These are phyloP conservation scores for Rutstroemia sp. DNA, from an alignment of 2,329 filamentous ascomycete genomes.

Conservation along the genomic window DNA sequence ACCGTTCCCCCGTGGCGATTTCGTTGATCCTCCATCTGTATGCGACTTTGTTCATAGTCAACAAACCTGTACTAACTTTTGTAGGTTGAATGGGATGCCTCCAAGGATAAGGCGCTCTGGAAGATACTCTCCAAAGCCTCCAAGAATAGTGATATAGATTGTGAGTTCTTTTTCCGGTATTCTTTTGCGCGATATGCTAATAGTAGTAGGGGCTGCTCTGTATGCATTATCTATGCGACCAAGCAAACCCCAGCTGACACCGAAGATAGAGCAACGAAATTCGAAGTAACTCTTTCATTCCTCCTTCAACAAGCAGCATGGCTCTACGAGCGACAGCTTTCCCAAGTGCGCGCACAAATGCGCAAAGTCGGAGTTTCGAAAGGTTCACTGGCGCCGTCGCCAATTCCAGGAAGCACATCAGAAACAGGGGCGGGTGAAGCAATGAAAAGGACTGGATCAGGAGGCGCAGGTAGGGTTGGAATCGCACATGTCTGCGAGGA, in stretches of 20 bases:
- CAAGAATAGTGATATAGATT: slow-evolving; percentile 77
- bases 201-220: slow-evolving; percentile 62
- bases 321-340: slow-evolving; percentile 84
- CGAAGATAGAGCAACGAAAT: slow-evolving; percentile 55
- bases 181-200: slow-evolving; percentile 13
- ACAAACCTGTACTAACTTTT: slow-evolving; percentile 10
- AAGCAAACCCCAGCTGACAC: slow-evolving; percentile 6
- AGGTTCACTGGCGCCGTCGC: slow-evolving; percentile 48
- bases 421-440: slow-evolving; percentile 34
- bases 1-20: slow-evolving; percentile 80
- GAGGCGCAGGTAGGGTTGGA: slow-evolving; percentile 28
- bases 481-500: slow-evolving; percentile 11
- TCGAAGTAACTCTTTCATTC: slow-evolving; percentile 81
- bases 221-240: slow-evolving; percentile 37
- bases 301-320: slow-evolving; percentile 89
- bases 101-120: slow-evolving; percentile 86
- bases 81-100: slow-evolving; percentile 79
- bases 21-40: slow-evolving; percentile 84
- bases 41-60: slow-evolving; percentile 24
- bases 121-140: slow-evolving; percentile 76
- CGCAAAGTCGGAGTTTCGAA: slow-evolving; percentile 60
- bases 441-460: slow-evolving; percentile 46
- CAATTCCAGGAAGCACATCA: slow-evolving; percentile 44
- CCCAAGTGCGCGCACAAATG: slow-evolving; percentile 85
- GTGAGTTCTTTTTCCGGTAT: slow-evolving; percentile 40